A percentile compares a stretch with the other conserved stretches of the same genome.
Conservation (phyloP, 495 filamentous ascomycete genomes). For the Penicillium simplicissimum region DNA sequence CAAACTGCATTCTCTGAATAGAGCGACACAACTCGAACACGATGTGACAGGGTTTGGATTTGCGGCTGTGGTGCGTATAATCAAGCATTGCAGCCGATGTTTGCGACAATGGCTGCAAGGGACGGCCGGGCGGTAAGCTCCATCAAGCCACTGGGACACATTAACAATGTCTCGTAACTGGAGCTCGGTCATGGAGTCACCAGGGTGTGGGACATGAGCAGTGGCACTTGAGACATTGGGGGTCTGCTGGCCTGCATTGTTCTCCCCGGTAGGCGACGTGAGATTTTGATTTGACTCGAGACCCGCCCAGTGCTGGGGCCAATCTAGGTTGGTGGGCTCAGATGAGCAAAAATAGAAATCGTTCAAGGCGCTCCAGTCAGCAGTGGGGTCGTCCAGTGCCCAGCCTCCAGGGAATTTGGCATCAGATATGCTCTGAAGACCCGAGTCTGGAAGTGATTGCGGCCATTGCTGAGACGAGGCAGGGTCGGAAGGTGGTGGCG, state of each 20-base stretch:
- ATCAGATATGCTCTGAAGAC: constrained; percentile 13
- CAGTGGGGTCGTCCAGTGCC: neutral
- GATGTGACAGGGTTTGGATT: constrained; percentile 59
- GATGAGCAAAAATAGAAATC: constrained; percentile 24
- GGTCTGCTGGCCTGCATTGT: neutral
- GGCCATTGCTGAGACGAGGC: constrained; percentile 13
- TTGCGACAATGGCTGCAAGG: constrained; percentile 47
- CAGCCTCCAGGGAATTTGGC: neutral
- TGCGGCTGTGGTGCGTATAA: constrained; percentile 43
- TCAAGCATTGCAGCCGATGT: constrained; percentile 46
- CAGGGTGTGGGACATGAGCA: neutral
- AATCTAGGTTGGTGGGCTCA: constrained; percentile 11
- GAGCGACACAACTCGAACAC: constrained; percentile 76
- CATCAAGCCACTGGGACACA: constrained; percentile 46
- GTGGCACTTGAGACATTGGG: neutral
- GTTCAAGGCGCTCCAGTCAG: constrained; percentile 13
- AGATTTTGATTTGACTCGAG: constrained; percentile 1
- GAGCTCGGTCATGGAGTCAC: neutral
- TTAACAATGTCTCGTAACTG: constrained; percentile 21
- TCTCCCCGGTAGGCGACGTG: neutral
- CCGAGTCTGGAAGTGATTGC: constrained; percentile 15
- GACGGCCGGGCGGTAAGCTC: constrained; percentile 39
- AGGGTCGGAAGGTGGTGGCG: constrained; percentile 1
- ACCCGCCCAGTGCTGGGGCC: constrained; percentile 16
- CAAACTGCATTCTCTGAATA: constrained; percentile 73